These are phyloP conservation scores for Castanea sativa DNA, from an alignment of 306 rosid genomes.

Conservation along the genomic window DNA sequence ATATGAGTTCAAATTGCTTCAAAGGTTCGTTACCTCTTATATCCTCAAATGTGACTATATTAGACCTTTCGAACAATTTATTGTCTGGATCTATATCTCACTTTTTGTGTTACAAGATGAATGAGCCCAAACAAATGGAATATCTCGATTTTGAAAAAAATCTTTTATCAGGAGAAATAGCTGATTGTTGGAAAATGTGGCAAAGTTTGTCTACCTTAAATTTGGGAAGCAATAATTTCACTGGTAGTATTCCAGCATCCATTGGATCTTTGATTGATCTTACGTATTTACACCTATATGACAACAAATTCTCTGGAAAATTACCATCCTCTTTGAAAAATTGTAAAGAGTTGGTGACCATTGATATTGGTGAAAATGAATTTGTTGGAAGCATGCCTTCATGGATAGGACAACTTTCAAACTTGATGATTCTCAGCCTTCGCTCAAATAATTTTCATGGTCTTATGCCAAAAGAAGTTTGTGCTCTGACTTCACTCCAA, in stretches of 20 bases:
- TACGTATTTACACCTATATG: background rate
- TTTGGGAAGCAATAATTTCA: background rate
- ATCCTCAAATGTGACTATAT: background rate
- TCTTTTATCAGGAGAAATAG: slow-evolving; percentile 2
- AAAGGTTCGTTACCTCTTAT: background rate
- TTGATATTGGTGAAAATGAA: slow-evolving; percentile 30
- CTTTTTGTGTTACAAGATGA: background rate
- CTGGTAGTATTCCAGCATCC: slow-evolving; percentile 5
- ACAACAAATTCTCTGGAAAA: background rate
- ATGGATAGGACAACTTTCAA: slow-evolving; percentile 10
- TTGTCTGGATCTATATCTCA: background rate
- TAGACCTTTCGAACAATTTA: background rate
- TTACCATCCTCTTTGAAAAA: slow-evolving; percentile 19
- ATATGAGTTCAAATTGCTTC: slow-evolving; percentile 29
- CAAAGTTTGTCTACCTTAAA: background rate
- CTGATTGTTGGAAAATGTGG: slow-evolving; percentile 2
- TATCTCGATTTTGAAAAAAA: background rate
- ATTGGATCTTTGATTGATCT: background rate
- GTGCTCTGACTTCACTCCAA: background rate
- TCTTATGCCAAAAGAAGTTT: slow-evolving; percentile 11
- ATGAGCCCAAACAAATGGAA: background rate
- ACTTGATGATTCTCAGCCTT: slow-evolving; percentile 15
- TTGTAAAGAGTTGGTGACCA: background rate
- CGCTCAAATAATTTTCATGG: slow-evolving; percentile 12
- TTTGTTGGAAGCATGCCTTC: slow-evolving; percentile 26